Conservation (phyloP, 352 stramenopile genomes). For the Phytophthora hybrid region DNA sequence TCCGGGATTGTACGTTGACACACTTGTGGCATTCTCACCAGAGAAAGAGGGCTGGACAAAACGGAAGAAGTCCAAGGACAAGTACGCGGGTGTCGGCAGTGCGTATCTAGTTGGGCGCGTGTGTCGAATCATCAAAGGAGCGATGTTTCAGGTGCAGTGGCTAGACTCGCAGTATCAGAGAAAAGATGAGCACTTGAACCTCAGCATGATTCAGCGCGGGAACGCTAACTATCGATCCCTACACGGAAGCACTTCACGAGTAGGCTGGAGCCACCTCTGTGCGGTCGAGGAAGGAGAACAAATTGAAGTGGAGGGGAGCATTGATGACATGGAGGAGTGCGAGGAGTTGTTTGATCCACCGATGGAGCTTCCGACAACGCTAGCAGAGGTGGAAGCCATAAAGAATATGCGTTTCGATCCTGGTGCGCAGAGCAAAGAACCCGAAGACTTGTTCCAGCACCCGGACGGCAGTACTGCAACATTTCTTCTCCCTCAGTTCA, state of each 20-base stretch:
- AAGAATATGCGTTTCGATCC: too few species aligned
- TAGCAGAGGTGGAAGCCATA: not conserved
- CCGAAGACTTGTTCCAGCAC: not conserved
- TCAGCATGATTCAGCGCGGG: too few species aligned
- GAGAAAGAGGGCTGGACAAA: conserved; percentile 19
- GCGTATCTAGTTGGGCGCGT: not conserved
- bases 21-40: conserved; percentile 11
- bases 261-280: conserved; percentile 3
- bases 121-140: not conserved
- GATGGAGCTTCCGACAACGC: conserved; percentile 1
- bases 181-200: not conserved
- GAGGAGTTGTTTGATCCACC: not conserved
- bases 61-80: conserved; percentile 1
- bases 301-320: not conserved
- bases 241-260: conserved; percentile 1
- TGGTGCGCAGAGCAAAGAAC: too few species aligned
- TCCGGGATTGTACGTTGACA: conserved; percentile 5
- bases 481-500: not conserved
- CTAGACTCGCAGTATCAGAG: conserved; percentile 19
- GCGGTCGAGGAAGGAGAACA: not conserved
- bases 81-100: conserved; percentile 2
- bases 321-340: conserved; percentile 18
- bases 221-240: conserved; percentile 12
- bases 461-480: conserved; percentile 3
- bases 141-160: conserved; percentile 20